A percentile compares a stretch with the other conserved stretches of the same genome.
Evolutionary conservation across 2,329 filamentous ascomycete species (phyloP).

Genomic region (Epichloe scottii): DNA sequence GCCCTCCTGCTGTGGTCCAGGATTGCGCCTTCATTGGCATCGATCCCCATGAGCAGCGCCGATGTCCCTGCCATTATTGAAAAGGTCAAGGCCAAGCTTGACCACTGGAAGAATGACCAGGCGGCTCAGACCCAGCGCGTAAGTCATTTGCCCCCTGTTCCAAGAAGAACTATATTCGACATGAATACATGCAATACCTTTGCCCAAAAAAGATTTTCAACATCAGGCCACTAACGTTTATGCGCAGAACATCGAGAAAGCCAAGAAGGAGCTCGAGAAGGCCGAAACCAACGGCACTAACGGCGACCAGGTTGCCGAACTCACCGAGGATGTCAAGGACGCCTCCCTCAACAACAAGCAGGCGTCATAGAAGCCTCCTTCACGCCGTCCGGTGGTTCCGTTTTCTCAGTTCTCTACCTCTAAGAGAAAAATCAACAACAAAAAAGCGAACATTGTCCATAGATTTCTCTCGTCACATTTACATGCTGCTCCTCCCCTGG

Average conservation of each 20-base stretch:
- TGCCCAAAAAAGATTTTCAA: background rate
- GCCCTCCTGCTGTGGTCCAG: slow-evolving; percentile 84
- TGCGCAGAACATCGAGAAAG: slow-evolving; percentile 82
- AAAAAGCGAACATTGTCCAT: too few species aligned
- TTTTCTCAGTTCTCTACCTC: background rate
- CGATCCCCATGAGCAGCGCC: slow-evolving; percentile 72
- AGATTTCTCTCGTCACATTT: too few species aligned
- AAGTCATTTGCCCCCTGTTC: slow-evolving; percentile 23
- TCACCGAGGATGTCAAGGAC: slow-evolving; percentile 38
- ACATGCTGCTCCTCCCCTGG: too few species aligned
- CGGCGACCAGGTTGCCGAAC: slow-evolving; percentile 41
- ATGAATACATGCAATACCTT: too few species aligned
- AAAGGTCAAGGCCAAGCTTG: slow-evolving; percentile 86
- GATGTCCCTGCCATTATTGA: slow-evolving; percentile 71
- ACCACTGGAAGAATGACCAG: slow-evolving; percentile 85
- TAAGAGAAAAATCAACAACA: background rate
- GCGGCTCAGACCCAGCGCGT: slow-evolving; percentile 81
- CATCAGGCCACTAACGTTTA: background rate
- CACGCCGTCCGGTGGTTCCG: too few species aligned
- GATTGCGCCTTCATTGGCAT: slow-evolving; percentile 75
- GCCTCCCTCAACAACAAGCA: slow-evolving; percentile 39
- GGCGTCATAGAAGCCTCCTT: slow-evolving; percentile 23
- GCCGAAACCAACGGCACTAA: slow-evolving; percentile 31
- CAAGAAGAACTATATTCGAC: too few species aligned
- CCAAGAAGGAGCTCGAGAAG: slow-evolving; percentile 86